A percentile compares a stretch with the other conserved stretches of the same genome.
phyloP scores from a whole-genome alignment of 768 basidiomycete species.

The Sistotremastrum niveocremeum region DNA sequence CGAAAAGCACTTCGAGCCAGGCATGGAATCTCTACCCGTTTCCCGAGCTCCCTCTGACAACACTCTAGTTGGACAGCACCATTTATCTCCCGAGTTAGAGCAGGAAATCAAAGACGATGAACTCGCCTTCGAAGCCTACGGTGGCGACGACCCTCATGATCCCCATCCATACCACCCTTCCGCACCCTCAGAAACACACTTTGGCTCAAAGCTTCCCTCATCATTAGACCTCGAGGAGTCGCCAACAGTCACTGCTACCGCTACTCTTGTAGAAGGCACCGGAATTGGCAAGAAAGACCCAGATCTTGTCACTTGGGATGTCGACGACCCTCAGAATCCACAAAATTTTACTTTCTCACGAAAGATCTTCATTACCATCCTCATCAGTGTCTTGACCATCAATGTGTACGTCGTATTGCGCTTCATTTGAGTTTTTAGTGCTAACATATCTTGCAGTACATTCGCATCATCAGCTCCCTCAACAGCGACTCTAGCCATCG shows the following conservation, averaged over 20 bases:
- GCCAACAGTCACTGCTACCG: conserved; percentile 9
- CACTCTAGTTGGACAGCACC: too few relatives aligned
- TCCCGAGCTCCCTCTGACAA: too few relatives aligned
- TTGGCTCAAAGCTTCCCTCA: not conserved
- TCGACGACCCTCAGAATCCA: conserved; percentile 41
- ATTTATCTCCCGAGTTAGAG: too few relatives aligned
- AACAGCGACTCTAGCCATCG: conserved; percentile 31
- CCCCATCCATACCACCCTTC: conserved; percentile 7
- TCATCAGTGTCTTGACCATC: conserved; percentile 34
- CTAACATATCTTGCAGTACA: conserved; percentile 24
- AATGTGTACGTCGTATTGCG: conserved; percentile 32
- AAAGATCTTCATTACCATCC: conserved; percentile 35
- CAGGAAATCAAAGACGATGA: too few relatives aligned
- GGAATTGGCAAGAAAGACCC: conserved; percentile 10
- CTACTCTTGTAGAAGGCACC: conserved; percentile 13
- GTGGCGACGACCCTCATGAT: conserved; percentile 18
- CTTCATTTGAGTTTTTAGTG: not conserved
- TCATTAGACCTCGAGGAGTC: not conserved
- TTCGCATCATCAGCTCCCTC: conserved; percentile 51
- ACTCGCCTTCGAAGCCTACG: conserved; percentile 7
- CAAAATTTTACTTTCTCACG: conserved; percentile 34
- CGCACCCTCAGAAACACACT: conserved; percentile 5
- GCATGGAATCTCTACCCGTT: too few relatives aligned
- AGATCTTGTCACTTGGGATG: conserved; percentile 37
- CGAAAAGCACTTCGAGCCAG: too few relatives aligned